These are phyloP conservation scores for Fusarium anthophilum DNA, from an alignment of 2,329 filamentous ascomycete species.

Conservation along the genomic window DNA sequence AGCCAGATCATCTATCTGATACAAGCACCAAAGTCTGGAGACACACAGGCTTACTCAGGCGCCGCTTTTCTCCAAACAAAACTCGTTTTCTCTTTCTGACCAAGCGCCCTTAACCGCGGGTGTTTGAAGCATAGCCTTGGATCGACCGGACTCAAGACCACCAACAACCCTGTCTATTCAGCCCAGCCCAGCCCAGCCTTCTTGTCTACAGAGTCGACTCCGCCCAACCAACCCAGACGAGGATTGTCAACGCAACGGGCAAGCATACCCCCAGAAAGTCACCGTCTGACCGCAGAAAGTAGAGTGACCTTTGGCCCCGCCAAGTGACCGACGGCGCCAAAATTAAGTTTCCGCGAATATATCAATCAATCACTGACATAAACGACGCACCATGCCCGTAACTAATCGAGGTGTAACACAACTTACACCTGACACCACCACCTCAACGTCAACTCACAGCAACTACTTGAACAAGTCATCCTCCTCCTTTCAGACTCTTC, in stretches of 20 bases:
- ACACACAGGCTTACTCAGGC: conserved; percentile 25
- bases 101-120: conserved; percentile 27
- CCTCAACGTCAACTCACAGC: conserved; percentile 34
- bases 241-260: conserved; percentile 41
- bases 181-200: conserved; percentile 37
- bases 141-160: conserved; percentile 27
- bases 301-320: conserved; percentile 47
- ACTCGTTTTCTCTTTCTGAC: neutral
- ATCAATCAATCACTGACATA: conserved; percentile 40
- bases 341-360: conserved; percentile 42
- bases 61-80: conserved; percentile 16
- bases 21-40: conserved; percentile 24
- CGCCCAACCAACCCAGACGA: conserved; percentile 45
- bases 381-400: conserved; percentile 43
- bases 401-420: conserved; percentile 46
- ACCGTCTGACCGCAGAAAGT: conserved; percentile 49
- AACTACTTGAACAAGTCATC: conserved; percentile 46
- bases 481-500: conserved; percentile 44
- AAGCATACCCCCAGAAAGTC: conserved; percentile 44
- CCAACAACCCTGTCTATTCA: conserved; percentile 42
- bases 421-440: conserved; percentile 44
- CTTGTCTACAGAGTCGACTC: conserved; percentile 36
- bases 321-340: conserved; percentile 45
- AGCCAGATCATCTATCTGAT: conserved; percentile 27
- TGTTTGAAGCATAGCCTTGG: conserved; percentile 7